Base-by-base conservation (phyloP, 805 yeast genomes). In the Blastobotrys terrestris region DNA sequence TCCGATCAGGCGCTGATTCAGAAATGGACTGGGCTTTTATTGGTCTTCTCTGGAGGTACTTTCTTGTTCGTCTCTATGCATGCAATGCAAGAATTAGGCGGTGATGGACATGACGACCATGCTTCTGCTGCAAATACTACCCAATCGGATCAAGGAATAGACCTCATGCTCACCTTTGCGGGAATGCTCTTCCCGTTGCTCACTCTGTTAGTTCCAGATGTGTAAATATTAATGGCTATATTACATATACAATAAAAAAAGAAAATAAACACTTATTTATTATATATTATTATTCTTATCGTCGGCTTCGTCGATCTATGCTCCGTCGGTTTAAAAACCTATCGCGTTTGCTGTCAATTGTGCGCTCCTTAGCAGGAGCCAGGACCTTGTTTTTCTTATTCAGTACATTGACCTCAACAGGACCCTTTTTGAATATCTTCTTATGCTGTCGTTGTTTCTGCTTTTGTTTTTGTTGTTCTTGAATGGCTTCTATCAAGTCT, bases 21-120 rank as follows among this genome's bases (percentile, higher is more conserved):
- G 22, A 70, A 74, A 63, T 68, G 72, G 58, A 70, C 83, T 19
- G 87, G 85, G 0, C 44, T 58, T 11, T 64, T 85, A 45, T 65
- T 86, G 47, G 67, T 84, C 2, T 79, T 84, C 60, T 77, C 85
- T 53, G 87, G 85, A 6, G 94, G 94, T 6, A 81, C 89, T 0
- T 85, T 86, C 61, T 63, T 85, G 21, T 86, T 77, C 60, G 87
- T 86, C 39, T 86, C 88, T 8, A 72, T 80, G 58, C 87, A 85
- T 60, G 79, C 84, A 2, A 73, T 83, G 71, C 67, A 72, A 48
- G 78, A 76, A 18, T 42, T 60, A 48, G 35, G 35, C 35, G 35
- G 35, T 26, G 35, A 11, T 11, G 48, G 35, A 42, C 57, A 46
- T 13, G 54, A 35, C 22, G 51, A 49, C 14, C 58, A 53, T 13